phyloP scores from a whole-genome alignment of 2,329 filamentous ascomycete species.

The Clonostachys chloroleuca region DNA sequence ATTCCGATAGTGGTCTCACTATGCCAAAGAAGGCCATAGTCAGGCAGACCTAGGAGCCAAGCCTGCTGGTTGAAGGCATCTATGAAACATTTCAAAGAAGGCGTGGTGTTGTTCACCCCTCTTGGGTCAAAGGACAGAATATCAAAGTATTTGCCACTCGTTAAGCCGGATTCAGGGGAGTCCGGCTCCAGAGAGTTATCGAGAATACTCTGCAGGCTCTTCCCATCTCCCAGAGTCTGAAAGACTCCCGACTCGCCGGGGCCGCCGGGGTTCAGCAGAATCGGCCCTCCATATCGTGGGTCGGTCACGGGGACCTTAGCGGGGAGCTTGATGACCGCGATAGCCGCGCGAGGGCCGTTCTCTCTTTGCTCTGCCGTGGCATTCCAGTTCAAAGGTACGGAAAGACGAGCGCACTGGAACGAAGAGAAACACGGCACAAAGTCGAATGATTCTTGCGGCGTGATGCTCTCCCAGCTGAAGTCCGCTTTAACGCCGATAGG shows the following conservation, averaged over 20 bases:
- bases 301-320: constrained; percentile 29
- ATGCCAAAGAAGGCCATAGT: background rate
- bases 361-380: constrained; percentile 7
- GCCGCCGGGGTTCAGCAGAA: constrained; percentile 39
- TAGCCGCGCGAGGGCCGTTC: constrained; percentile 20
- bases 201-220: too few relatives aligned
- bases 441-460: constrained; percentile 23
- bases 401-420: constrained; percentile 33
- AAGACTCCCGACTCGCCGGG: constrained; percentile 34
- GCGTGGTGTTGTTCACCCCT: background rate
- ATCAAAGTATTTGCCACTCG: background rate
- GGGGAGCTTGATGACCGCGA: constrained; percentile 35
- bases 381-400: constrained; percentile 37
- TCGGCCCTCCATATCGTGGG: constrained; percentile 31
- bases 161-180: too few relatives aligned
- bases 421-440: constrained; percentile 33
- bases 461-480: constrained; percentile 29
- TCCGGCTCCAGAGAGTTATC: too few relatives aligned
- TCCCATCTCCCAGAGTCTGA: constrained; percentile 9
- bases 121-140: background rate
- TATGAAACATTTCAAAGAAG: background rate
- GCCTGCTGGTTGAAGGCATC: background rate
- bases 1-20: background rate
- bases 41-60: background rate
- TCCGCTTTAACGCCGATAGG: too few relatives aligned